phyloP scores from a whole-genome alignment of 2,329 filamentous ascomycete species.

The Alternaria sp. region DNA sequence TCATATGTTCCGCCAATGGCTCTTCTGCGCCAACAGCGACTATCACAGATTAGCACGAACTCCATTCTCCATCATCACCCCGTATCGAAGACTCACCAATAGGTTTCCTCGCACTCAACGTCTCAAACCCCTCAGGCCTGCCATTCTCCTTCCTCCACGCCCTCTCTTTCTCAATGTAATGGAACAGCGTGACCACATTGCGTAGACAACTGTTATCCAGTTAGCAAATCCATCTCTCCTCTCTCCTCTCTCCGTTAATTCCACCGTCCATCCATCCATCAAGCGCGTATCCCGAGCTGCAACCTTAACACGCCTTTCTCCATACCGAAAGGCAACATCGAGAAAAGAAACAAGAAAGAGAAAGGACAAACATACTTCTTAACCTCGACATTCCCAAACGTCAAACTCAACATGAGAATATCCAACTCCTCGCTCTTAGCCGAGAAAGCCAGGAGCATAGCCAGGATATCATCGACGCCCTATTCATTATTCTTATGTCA shows the following conservation, averaged over 20 bases:
- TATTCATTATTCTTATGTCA: neutral
- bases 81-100: constrained; percentile 52
- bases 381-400: constrained; percentile 91
- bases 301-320: no score
- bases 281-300: no score
- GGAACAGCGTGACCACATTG: constrained; percentile 89
- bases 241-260: no score
- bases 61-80: no score
- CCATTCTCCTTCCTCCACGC: constrained; percentile 78
- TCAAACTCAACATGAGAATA: constrained; percentile 82
- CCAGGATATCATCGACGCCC: constrained; percentile 90
- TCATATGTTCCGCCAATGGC: constrained; percentile 80
- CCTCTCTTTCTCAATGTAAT: constrained; percentile 88
- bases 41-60: neutral
- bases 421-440: constrained; percentile 84
- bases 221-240: neutral
- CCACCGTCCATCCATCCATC: no score
- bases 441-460: constrained; percentile 84
- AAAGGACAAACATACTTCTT: constrained; percentile 72
- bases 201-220: constrained; percentile 71
- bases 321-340: no score
- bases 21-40: constrained; percentile 87
- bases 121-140: constrained; percentile 72
- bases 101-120: constrained; percentile 75
- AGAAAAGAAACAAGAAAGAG: no score